Evolutionary conservation across 2,329 filamentous ascomycete genomes (phyloP).

Genomic region (Bipolaris cookei): DNA sequence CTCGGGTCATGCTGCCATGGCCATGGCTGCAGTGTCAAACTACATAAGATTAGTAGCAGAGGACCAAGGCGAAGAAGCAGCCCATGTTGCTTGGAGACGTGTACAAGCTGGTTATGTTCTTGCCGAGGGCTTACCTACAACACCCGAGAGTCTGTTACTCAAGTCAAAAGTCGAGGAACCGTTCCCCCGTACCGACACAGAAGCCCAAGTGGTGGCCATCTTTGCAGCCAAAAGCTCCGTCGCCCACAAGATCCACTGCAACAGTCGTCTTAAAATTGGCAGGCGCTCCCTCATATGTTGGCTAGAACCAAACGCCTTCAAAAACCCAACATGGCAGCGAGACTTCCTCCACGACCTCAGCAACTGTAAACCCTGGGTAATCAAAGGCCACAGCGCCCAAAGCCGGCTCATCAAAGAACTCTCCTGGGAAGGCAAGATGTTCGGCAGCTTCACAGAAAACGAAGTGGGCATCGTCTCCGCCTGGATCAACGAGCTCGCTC

Average conservation of each 20-base stretch:
- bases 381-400: slow-evolving; percentile 48
- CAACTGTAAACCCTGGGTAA: slow-evolving; percentile 51
- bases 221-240: slow-evolving; percentile 50
- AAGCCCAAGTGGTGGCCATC: slow-evolving; percentile 32
- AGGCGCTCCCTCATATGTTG: slow-evolving; percentile 49
- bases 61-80: slow-evolving; percentile 38
- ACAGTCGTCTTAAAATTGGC: slow-evolving; percentile 51
- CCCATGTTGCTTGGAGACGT: slow-evolving; percentile 49
- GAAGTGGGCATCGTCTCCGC: slow-evolving; percentile 49
- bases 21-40: slow-evolving; percentile 43
- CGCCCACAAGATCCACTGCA: slow-evolving; percentile 52
- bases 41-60: slow-evolving; percentile 47
- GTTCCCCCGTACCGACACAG: slow-evolving; percentile 19
- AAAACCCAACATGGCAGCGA: slow-evolving; percentile 40
- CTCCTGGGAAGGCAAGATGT: slow-evolving; percentile 58
- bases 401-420: slow-evolving; percentile 55
- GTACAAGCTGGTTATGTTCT: slow-evolving; percentile 55
- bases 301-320: slow-evolving; percentile 49
- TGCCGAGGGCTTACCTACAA: slow-evolving; percentile 35
- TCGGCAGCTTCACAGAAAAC: slow-evolving; percentile 56
- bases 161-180: slow-evolving; percentile 10
- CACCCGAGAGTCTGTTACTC: slow-evolving; percentile 26
- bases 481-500: slow-evolving; percentile 52
- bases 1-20: slow-evolving; percentile 59
- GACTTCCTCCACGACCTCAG: slow-evolving; percentile 49